Evolutionary conservation across 768 basidiomycete species (phyloP).

Genomic region (Agrocybe chaxingu): DNA sequence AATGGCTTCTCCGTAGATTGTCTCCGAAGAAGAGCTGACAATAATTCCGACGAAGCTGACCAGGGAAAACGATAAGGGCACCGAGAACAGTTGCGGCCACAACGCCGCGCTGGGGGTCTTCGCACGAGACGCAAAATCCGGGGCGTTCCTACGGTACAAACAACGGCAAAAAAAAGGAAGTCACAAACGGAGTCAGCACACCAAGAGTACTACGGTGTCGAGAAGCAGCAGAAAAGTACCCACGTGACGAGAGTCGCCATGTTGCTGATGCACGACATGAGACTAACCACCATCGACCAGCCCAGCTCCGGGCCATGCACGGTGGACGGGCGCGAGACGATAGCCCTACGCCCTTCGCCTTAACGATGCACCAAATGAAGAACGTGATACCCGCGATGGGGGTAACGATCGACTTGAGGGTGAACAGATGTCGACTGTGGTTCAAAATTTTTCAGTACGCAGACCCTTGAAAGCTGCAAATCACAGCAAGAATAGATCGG

Average conservation of each 20-base stretch:
- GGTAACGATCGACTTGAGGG: constrained; percentile 69
- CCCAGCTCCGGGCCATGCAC: constrained; percentile 65
- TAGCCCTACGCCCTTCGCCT: constrained; percentile 74
- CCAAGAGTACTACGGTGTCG: neutral
- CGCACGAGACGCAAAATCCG: constrained; percentile 71
- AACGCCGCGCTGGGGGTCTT: constrained; percentile 54
- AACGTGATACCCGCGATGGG: constrained; percentile 69
- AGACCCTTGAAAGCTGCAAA: constrained; percentile 2
- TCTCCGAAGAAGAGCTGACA: constrained; percentile 72
- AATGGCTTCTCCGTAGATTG: constrained; percentile 73
- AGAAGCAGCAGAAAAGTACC: constrained; percentile 14
- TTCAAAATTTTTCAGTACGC: constrained; percentile 11
- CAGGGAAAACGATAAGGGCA: constrained; percentile 70
- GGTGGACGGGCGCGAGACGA: constrained; percentile 60
- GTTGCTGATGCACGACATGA: constrained; percentile 81
- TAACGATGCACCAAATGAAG: constrained; percentile 76
- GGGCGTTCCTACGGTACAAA: constrained; percentile 51
- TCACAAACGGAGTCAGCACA: constrained; percentile 3
- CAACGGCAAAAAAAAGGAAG: constrained; percentile 7
- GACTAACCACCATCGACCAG: constrained; percentile 71
- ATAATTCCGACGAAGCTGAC: constrained; percentile 81
- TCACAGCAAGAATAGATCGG: constrained; percentile 6
- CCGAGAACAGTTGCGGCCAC: constrained; percentile 64
- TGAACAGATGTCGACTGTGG: constrained; percentile 71
- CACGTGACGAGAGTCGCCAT: constrained; percentile 73